These are phyloP conservation scores for Schoenoplectus tabernaemontani DNA, from an alignment of 202 grass and related monocot species.

Conservation along the genomic window DNA sequence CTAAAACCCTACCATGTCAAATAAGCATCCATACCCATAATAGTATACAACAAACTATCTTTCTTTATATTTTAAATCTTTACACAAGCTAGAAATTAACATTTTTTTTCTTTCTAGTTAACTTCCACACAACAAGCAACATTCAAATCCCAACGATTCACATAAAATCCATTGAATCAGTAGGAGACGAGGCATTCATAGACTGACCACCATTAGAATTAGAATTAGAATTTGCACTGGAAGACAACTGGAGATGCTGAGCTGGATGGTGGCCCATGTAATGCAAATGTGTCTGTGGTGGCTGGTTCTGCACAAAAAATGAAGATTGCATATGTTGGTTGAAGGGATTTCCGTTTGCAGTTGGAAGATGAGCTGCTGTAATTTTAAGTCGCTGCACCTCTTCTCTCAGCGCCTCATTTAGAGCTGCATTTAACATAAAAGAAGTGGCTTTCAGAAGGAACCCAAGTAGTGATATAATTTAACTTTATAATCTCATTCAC, in stretches of 20 bases:
- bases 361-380: constrained; percentile 47
- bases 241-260: constrained; percentile 29
- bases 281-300: constrained; percentile 44
- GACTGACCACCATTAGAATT: constrained; percentile 41
- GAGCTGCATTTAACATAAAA: constrained; percentile 36
- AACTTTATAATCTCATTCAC: background rate
- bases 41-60: constrained; percentile 25
- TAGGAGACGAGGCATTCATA: constrained; percentile 33
- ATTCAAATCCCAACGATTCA: constrained; percentile 19
- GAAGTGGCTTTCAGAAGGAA: background rate
- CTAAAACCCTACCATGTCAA: constrained; percentile 18
- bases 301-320: constrained; percentile 52
- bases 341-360: constrained; percentile 52
- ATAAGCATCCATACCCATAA: constrained; percentile 17
- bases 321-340: constrained; percentile 43
- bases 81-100: constrained; percentile 26
- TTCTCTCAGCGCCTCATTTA: constrained; percentile 81
- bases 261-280: constrained; percentile 38
- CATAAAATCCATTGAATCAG: constrained; percentile 86
- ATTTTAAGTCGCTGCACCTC: constrained; percentile 89
- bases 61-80: constrained; percentile 8
- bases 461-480: too few species aligned
- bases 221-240: constrained; percentile 19
- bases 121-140: constrained; percentile 8
- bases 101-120: background rate